These are phyloP conservation scores for Fusarium sp. DNA, from an alignment of 2,329 filamentous ascomycete genomes.

Conservation along the genomic window DNA sequence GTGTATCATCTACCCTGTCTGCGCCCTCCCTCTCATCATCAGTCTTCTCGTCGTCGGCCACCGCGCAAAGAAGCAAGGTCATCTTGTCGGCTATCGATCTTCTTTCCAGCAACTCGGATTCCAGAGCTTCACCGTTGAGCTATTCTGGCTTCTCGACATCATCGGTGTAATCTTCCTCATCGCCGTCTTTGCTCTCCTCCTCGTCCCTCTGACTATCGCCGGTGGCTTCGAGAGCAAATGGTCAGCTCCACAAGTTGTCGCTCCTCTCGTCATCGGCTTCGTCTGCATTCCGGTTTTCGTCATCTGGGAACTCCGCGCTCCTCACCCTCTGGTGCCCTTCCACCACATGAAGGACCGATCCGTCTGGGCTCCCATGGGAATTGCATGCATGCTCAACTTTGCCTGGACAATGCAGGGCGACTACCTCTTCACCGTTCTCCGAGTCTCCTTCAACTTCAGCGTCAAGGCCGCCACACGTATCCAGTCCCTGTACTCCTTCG, in stretches of 20 bases:
- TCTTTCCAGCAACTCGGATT: constrained; percentile 48
- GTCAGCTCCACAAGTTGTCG: constrained; percentile 54
- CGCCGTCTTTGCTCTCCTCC: constrained; percentile 58
- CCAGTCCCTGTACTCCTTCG: constrained; percentile 67
- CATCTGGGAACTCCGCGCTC: constrained; percentile 58
- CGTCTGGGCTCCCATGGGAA: constrained; percentile 72
- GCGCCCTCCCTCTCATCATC: constrained; percentile 65
- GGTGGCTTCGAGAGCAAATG: constrained; percentile 55
- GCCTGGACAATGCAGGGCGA: constrained; percentile 72
- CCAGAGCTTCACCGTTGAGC: constrained; percentile 49
- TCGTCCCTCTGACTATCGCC: constrained; percentile 59
- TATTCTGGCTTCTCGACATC: constrained; percentile 60
- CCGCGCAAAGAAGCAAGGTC: constrained; percentile 63
- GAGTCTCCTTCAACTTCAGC: constrained; percentile 70
- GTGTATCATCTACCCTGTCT: constrained; percentile 70
- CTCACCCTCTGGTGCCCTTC: constrained; percentile 70
- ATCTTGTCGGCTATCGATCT: constrained; percentile 53
- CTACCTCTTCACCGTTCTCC: constrained; percentile 71
- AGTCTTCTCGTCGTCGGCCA: constrained; percentile 62
- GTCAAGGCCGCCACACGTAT: constrained; percentile 68
- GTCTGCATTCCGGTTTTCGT: constrained; percentile 63
- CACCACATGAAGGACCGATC: constrained; percentile 69
- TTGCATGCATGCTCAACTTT: constrained; percentile 67
- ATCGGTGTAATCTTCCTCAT: constrained; percentile 59
- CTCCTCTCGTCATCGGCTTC: constrained; percentile 58